Evolutionary conservation across 208 protist species (phyloP), one percentile per base, ranked within the genome.

Genomic region (Phytomonas sp.): DNA sequence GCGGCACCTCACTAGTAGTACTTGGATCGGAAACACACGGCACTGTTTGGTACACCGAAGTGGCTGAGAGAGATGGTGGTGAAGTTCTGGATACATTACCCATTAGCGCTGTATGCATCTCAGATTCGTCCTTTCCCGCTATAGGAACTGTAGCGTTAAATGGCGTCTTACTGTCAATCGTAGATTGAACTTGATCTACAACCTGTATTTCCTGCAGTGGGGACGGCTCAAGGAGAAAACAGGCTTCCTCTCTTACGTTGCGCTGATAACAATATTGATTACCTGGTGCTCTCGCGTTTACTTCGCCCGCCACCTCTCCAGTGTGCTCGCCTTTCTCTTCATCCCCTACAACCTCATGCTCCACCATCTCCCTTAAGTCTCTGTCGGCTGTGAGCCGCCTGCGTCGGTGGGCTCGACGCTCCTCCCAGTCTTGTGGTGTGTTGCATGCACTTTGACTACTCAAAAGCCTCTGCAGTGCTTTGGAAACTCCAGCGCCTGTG

Each of bases 391-490:
- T 51, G 40, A 51, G 40, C 13, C 34, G 36, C 30, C 31, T 34
- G 33, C 64, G 64, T 13, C 64, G 64, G 33, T 43, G 30, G 34
- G 64, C 30, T 53, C 64, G 64, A 59, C 64, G 28, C 64, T 67
- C 64, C 30, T 34, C 64, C 64, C 6, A 40, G 64, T 67, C 64
- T 59, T 67, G 34, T 43, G 13, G 40, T 51, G 40, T 51, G 13
- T 51, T 51, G 13, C 40, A 51, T 51, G 40, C 40, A 51, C 7
- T 51, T 20, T 51, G 40, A 51, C 4, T 20, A 51, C 40, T 15
- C 7, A 51, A 2, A 51, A 51, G 40, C 9, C 40, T 51, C 13
- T 51, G 40, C 4, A 51, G 9, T 51, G 40, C 40, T 15, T 51
- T 51, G 40, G 40, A 51, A 3, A 51, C 40, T 23, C 4, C 7